phyloP scores from a whole-genome alignment of 2,329 filamentous ascomycete species.

The Ophiostoma sp. region DNA sequence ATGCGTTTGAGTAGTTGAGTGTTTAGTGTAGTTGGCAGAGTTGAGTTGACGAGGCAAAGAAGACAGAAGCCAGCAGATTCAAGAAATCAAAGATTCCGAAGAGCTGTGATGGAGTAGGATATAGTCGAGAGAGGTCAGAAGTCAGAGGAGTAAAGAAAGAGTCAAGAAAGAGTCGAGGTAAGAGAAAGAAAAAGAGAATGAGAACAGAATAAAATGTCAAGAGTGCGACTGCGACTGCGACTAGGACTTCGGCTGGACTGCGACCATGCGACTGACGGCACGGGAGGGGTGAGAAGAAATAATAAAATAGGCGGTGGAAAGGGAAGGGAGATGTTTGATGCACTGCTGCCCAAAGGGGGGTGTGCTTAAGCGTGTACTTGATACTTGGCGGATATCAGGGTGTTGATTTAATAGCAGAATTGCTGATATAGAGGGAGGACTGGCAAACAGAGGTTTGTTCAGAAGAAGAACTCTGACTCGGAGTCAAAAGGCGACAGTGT shows the following conservation, averaged over 20 bases:
- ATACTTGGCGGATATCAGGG: neutral
- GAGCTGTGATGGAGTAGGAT: neutral
- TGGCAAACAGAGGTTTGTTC: neutral
- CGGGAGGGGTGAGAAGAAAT: conserved; percentile 1
- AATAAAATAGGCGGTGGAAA: conserved; percentile 7
- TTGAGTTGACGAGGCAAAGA: no score
- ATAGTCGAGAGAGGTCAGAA: neutral
- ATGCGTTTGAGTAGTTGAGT: neutral
- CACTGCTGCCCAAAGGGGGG: conserved; percentile 12
- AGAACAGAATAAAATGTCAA: neutral
- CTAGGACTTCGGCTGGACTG: neutral
- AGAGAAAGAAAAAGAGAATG: neutral
- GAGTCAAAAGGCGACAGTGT: neutral
- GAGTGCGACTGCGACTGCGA: neutral
- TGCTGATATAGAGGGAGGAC: neutral
- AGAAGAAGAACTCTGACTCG: neutral
- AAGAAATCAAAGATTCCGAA: neutral
- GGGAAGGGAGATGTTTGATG: neutral
- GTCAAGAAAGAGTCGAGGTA: neutral
- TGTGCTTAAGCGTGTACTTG: conserved; percentile 3
- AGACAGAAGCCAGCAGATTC: neutral
- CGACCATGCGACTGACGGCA: neutral
- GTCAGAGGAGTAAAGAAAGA: neutral
- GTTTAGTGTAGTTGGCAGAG: neutral
- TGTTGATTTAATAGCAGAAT: neutral